Conservation (phyloP, 805 yeast species). For the Maudiozyma pseudohumilis region DNA sequence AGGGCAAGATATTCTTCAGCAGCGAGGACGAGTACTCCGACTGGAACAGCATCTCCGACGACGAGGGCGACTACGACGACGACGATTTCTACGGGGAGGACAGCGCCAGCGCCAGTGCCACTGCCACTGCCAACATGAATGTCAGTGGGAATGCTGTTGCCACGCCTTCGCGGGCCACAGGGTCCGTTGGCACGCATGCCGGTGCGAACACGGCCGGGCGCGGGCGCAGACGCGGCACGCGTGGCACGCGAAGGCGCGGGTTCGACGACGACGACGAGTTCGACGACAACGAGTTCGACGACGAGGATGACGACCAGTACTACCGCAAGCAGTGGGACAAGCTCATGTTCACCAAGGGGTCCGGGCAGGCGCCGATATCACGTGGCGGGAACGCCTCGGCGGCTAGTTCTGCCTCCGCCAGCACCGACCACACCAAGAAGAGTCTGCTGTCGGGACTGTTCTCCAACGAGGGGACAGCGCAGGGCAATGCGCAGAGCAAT, state of each 20-base stretch:
- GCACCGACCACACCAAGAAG: constrained; percentile 12
- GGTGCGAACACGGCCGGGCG: too few relatives aligned
- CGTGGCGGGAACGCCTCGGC: too few relatives aligned
- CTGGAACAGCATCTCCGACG: constrained; percentile 25
- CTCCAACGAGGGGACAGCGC: constrained; percentile 16
- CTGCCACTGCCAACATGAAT: neutral
- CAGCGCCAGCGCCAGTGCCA: neutral
- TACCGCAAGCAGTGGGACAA: constrained; percentile 28
- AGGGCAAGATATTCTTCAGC: constrained; percentile 22
- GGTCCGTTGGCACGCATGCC: neutral
- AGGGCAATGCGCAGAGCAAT: too few relatives aligned
- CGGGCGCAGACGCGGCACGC: too few relatives aligned
- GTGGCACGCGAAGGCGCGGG: neutral
- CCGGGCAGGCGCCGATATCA: too few relatives aligned
- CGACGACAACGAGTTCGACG: constrained; percentile 19
- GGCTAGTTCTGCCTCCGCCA: neutral
- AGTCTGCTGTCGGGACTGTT: constrained; percentile 27
- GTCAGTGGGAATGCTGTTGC: too few relatives aligned
- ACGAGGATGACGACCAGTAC: constrained; percentile 26
- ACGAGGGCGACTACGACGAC: constrained; percentile 19
- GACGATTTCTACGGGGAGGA: constrained; percentile 8
- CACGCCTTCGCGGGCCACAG: too few relatives aligned
- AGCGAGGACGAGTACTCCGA: constrained; percentile 30
- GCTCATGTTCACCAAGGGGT: constrained; percentile 19
- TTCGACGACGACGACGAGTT: constrained; percentile 9